Evolutionary conservation across 2,329 filamentous ascomycete species (phyloP), one percentile per base, ranked within the genome.

Genomic region (Xylogone sp.): DNA sequence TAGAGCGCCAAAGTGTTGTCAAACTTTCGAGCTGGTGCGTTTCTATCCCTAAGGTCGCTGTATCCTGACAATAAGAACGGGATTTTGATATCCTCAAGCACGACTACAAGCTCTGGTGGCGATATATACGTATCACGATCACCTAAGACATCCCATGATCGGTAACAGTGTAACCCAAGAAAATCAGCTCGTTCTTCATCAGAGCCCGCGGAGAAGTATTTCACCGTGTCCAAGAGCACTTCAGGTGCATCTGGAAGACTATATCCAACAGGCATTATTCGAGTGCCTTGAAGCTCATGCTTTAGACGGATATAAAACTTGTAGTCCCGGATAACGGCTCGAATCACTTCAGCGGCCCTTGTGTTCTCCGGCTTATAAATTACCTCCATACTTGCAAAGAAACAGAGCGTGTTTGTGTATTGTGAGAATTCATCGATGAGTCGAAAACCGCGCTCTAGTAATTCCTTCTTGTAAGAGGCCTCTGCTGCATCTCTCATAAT

Each of bases 21-120:
- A 59, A 79, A 80, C 19, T 70, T 65, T 53, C 77, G 74, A 10
- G 12, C 72, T 71, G 19, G 57, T 52, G 10, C 5, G 10, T 10
- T 10, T 27, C 72, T 16, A 39, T 7, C 70, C 49, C 71, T 64
- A 63, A 79, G 79, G 69, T 76, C 79, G 52, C 77, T 76, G 54
- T 54, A 60, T 55, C 79, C 77, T 48, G 72, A 75, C 68, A 78
- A 78, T 67, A 80, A 79, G 57, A 78, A 71, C 1, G 76, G 76
- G 45, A 78, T 72, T 20, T 73, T 70, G 49, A 70, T 73, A 56
- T 73, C 68, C n/a, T 39, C n/a, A 6, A 39, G n/a, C n/a, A 39
- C n/a, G 4, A 5, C 13, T 13, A 16, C 13, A 13, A 39, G 4
- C 24, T 27, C 10, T 6, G 4, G 34, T 9, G n/a, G 34, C 34